Percentiles rank a stretch among this genome's conserved stretches.
Evolutionary conservation across 805 yeast species (phyloP).

Genomic region (Yamadazyma philogaea): DNA sequence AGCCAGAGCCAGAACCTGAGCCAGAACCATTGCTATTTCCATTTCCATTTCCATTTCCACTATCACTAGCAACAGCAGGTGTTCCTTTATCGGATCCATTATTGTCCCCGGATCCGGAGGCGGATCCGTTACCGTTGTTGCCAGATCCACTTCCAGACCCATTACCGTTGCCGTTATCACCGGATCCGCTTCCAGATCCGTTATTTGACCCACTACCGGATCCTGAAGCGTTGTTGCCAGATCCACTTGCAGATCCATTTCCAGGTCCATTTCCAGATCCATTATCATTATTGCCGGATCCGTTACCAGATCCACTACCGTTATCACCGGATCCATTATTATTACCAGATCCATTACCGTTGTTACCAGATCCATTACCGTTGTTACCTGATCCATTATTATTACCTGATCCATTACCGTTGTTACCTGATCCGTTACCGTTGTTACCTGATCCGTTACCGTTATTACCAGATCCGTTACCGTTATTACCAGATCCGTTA

Average conservation of each 20-base stretch:
- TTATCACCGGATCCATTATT: not conserved
- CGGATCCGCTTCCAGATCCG: conserved; percentile 2
- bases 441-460: not conserved
- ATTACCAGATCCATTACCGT: not conserved
- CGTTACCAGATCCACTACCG: not conserved
- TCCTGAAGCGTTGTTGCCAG: not conserved
- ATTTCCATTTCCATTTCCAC: not conserved
- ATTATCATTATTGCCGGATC: not conserved
- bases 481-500: not conserved
- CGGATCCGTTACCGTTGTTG: not conserved
- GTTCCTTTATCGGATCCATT: not conserved
- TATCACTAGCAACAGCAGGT: too few relatives aligned
- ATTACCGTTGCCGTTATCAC: not conserved
- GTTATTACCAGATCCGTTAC: not conserved
- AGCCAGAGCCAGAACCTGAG: not conserved
- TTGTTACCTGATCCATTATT: not conserved
- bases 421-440: not conserved
- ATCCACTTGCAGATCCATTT: too few relatives aligned
- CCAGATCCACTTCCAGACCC: conserved; percentile 1
- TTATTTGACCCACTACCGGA: not conserved
- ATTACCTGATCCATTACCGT: not conserved
- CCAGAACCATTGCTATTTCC: not conserved
- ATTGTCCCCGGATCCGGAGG: not conserved
- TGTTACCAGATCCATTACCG: not conserved
- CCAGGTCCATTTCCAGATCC: not conserved